These are phyloP conservation scores for Monotropa hypopitys DNA, from an alignment of 179 eudicot genomes.

Conservation along the genomic window DNA sequence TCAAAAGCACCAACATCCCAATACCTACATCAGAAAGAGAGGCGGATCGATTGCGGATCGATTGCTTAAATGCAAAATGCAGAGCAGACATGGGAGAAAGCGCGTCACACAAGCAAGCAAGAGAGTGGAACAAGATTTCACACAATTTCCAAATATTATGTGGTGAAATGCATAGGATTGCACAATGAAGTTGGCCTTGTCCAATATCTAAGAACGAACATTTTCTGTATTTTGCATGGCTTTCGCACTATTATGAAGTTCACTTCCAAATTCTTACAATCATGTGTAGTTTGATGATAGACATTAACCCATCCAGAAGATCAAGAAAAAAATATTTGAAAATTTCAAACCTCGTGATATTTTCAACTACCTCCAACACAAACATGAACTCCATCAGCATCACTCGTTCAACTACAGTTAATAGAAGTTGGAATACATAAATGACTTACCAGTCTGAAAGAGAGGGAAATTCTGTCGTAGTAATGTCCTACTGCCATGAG, in stretches of 20 bases:
- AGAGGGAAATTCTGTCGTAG: constrained; percentile 8
- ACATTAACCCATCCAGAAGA: constrained; percentile 4
- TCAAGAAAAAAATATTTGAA: neutral
- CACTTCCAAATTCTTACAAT: constrained; percentile 1
- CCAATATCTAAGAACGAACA: neutral
- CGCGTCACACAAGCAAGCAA: neutral
- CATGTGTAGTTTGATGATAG: constrained; percentile 1
- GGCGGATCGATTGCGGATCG: too few relatives aligned
- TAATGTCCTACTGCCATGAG: constrained; percentile 48
- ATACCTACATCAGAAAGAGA: neutral
- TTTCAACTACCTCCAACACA: neutral
- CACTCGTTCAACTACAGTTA: neutral
- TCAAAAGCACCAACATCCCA: neutral
- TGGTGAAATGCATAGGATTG: neutral
- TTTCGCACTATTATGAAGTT: neutral
- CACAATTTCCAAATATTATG: neutral
- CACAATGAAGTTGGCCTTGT: neutral
- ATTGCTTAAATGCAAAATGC: neutral
- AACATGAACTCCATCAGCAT: neutral
- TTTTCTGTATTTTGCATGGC: neutral
- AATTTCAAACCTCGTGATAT: neutral
- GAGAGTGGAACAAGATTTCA: neutral
- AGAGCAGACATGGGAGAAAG: neutral
- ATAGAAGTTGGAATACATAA: neutral
- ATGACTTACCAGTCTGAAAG: constrained; percentile 20